phyloP scores from a whole-genome alignment of 2,329 filamentous ascomycete species.

The Aspergillus sojae region DNA sequence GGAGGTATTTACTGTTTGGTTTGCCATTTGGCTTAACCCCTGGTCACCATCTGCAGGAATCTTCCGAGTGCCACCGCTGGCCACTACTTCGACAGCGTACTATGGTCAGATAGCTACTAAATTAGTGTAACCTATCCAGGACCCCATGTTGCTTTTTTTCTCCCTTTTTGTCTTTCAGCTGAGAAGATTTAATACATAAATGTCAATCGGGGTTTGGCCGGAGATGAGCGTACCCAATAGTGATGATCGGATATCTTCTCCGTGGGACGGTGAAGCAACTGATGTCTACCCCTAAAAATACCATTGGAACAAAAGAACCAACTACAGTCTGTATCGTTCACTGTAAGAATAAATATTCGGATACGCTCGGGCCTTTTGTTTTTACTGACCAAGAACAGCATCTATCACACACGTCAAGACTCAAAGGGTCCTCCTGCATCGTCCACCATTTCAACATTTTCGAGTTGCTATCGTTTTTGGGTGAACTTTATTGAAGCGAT shows the following conservation, averaged over 20 bases:
- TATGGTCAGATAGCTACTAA: no score
- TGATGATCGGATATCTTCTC: background rate
- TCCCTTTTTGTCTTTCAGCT: background rate
- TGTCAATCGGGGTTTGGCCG: background rate
- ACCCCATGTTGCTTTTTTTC: background rate
- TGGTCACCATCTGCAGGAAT: background rate
- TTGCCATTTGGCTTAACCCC: slow-evolving; percentile 3
- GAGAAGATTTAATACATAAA: background rate
- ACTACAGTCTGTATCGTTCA: background rate
- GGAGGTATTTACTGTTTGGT: slow-evolving; percentile 3
- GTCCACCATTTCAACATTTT: background rate
- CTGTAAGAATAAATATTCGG: background rate
- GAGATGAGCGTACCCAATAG: background rate
- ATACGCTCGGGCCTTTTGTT: background rate
- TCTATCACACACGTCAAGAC: background rate
- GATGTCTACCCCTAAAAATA: background rate
- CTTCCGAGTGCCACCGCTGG: background rate
- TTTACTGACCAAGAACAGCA: background rate
- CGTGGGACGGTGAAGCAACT: background rate
- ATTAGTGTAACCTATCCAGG: background rate
- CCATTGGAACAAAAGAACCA: background rate
- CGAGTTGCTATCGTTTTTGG: background rate
- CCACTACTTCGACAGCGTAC: no score
- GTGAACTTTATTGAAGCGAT: slow-evolving; percentile 13
- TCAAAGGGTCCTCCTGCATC: background rate